Evolutionary conservation across 306 rosid genomes (phyloP), one percentile per base, ranked within the genome.

Genomic region (Lupinus albus): DNA sequence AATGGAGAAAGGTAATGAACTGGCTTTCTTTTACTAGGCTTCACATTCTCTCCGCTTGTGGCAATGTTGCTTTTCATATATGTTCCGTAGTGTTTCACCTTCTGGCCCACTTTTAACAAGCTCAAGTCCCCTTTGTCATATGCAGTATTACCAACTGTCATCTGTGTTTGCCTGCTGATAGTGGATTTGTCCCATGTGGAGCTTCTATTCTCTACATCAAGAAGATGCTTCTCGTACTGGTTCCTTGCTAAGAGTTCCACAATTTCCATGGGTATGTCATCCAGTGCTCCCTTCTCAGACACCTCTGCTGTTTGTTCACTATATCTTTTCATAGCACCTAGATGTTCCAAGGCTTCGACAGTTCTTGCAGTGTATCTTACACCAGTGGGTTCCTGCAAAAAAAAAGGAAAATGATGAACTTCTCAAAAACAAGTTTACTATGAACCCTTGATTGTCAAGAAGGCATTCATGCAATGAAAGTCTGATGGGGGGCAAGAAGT

Each of bases 181-280:
- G 72, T 74, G 21, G 80, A 72, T 59, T 70, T 74, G 78, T 86
- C 86, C 15, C 55, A 60, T 30, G 45, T 17, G 38, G 71, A 58
- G 56, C 72, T 74, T 48, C 62, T 82, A 58, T 77, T 71, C 68
- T 83, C 88, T 59, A 71, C 78, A 67, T 84, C 89, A 35, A 78
- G 86, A 70, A 80, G 93, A 73, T 79, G 67, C 77, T 96, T 88
- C 82, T 90, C 97, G 13, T 86, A 88, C 79, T 91, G 96, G 82
- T 83, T 78, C 83, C 68, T 87, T 0, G 97, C 97, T 95, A 94
- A 78, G 60, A 90, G 88, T 78, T 94, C 97, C 28, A 90, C 95
- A 59, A 94, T 86, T 76, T 93, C 99, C 97, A 86, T 90, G 18
- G 95, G 97, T 53, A 90, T 87, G 72, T 88, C 99, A 79, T 94